Conservation (phyloP, 495 filamentous ascomycete genomes). For the Penicillium silybi region DNA sequence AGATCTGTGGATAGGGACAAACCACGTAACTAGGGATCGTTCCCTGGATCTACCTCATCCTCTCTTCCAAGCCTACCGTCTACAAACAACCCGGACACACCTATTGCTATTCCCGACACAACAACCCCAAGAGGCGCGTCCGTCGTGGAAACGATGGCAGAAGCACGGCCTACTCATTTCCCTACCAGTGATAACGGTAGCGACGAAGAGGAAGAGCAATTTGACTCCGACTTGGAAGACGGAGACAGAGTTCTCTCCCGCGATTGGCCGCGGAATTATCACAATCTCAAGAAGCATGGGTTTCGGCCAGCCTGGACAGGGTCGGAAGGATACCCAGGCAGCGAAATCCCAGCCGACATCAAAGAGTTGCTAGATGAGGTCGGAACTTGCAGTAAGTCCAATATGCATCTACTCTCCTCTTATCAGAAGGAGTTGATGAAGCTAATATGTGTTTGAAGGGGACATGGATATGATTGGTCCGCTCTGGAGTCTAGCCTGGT, state of each 20-base stretch:
- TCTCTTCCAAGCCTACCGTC: too few relatives aligned
- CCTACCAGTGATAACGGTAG: too few relatives aligned
- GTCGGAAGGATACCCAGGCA: background rate
- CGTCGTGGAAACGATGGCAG: too few relatives aligned
- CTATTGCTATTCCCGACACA: too few relatives aligned
- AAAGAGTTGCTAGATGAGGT: background rate
- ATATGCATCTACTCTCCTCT: background rate
- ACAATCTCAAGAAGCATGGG: background rate
- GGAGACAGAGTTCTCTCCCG: background rate
- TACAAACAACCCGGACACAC: too few relatives aligned
- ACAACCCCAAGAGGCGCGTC: too few relatives aligned
- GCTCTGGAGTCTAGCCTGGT: background rate
- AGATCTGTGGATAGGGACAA: too few relatives aligned
- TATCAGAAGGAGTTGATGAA: background rate
- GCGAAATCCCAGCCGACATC: background rate
- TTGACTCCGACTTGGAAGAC: background rate
- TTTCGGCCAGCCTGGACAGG: background rate
- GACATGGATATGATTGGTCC: background rate
- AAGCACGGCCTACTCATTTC: too few relatives aligned
- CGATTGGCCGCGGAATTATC: background rate
- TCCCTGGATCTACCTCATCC: too few relatives aligned
- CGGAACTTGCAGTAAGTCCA: background rate
- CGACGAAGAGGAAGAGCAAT: background rate
- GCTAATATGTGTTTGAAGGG: background rate
- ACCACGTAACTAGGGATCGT: too few relatives aligned